Conservation (phyloP, 1,284 basidiomycete genomes). For the Sanghuangporus baumii region DNA sequence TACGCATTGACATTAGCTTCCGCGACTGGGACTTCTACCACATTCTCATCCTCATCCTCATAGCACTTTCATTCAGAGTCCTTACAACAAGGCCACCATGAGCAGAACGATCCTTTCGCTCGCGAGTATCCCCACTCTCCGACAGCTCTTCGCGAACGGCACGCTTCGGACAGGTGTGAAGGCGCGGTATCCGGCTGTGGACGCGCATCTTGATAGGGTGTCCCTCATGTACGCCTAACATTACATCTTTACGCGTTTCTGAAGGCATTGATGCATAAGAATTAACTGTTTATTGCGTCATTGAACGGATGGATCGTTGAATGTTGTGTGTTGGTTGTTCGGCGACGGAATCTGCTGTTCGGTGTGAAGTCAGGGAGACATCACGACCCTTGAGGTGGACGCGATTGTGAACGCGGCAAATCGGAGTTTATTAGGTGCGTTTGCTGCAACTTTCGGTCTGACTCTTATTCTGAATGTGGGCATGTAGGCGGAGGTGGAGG, state of each 20-base stretch:
- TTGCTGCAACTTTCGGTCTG: slow-evolving; percentile 4
- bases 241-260: neutral
- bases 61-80: neutral
- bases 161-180: slow-evolving; percentile 26
- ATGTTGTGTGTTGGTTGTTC: neutral
- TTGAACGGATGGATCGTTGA: neutral
- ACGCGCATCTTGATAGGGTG: slow-evolving; percentile 42
- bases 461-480: neutral
- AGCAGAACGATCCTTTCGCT: slow-evolving; percentile 27
- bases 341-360: neutral
- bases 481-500: slow-evolving; percentile 65
- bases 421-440: slow-evolving; percentile 62
- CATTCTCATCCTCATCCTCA: neutral
- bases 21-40: neutral
- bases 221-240: slow-evolving; percentile 51
- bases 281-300: neutral
- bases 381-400: slow-evolving; percentile 68
- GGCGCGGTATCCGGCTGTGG: slow-evolving; percentile 33
- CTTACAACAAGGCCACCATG: neutral
- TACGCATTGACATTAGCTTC: too few species aligned
- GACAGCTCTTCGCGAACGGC: slow-evolving; percentile 39
- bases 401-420: slow-evolving; percentile 90
- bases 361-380: slow-evolving; percentile 62
- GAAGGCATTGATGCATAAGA: neutral
- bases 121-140: slow-evolving; percentile 45